Base-by-base conservation (phyloP, 108 stramenopile genomes). In the Chaetoceros muelleri region DNA sequence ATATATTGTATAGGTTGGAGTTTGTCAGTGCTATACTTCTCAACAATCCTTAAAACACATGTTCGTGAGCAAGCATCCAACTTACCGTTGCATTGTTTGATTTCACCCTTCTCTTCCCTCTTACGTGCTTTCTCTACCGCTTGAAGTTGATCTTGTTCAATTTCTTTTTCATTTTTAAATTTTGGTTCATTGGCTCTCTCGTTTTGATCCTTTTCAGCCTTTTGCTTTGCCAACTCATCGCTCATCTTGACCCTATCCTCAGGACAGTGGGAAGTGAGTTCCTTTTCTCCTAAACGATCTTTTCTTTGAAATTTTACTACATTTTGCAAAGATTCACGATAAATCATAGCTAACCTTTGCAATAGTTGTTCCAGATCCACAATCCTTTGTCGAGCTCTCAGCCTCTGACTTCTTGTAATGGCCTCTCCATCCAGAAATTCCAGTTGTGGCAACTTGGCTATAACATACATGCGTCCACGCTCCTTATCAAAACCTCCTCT, bases 141-240 rank as follows among this genome's bases (percentile, higher is more conserved):
- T 44, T 45, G 51, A 19, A 50, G 49, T 45, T 78, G 76, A 26
- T 78, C 76, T 30, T 60, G 65, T 29, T 71, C 66, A 65, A 58
- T 70, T 44, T 78, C 76, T 30, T 67, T 66, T 50, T 78, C 76
- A 8, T 72, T 72, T 31, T 67, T 70, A 19, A 28, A 34, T 28
- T 66, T 58, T 22, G 69, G 64, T 28, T 70, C 61, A 29, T 81
- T 73, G 21, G 71, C 66, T 49, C 58, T 64, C 50, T 84, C 74
- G 27, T 78, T 67, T 46, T 73, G 78, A 21, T 79, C 79, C 57
- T 93, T 87, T 45, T 87, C 88, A 24, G 57, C 57, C 52, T 91
- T 91, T 64, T 94, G 87, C 48, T 81, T 76, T 1, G 87, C 79
- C 58, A 85, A 51, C 64, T 94, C 93, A 40, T 80, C 71, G 61